phyloP scores from a whole-genome alignment of 2,329 filamentous ascomycete species.

The Venturia asperata region DNA sequence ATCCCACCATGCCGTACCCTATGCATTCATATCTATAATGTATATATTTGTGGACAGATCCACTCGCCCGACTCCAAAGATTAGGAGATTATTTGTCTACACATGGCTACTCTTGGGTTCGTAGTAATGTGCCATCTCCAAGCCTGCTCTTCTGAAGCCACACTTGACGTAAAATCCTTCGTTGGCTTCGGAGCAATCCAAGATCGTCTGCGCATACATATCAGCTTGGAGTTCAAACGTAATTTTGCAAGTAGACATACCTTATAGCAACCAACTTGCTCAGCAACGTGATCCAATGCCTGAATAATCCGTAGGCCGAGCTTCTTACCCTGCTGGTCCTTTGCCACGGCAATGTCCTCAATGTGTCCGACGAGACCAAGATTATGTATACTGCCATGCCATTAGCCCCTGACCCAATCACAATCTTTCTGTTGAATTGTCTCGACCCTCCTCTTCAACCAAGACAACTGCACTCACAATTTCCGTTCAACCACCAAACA shows the following conservation, averaged over 20 bases:
- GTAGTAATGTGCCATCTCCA: slow-evolving; percentile 97
- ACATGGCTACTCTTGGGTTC: slow-evolving; percentile 16
- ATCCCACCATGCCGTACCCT: not conserved
- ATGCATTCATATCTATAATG: not conserved
- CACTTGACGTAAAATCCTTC: slow-evolving; percentile 98
- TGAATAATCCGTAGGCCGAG: slow-evolving; percentile 88
- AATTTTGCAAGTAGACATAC: slow-evolving; percentile 29
- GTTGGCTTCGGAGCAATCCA: slow-evolving; percentile 93
- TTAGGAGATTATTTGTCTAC: not conserved
- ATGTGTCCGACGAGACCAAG: slow-evolving; percentile 87
- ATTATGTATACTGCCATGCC: slow-evolving; percentile 55
- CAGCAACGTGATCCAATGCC: slow-evolving; percentile 80
- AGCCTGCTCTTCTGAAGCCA: slow-evolving; percentile 81
- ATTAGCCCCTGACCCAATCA: slow-evolving; percentile 10
- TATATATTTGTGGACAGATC: not conserved
- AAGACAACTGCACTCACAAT: slow-evolving; percentile 55
- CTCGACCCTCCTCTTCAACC: not conserved
- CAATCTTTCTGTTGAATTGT: not conserved
- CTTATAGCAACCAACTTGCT: slow-evolving; percentile 91
- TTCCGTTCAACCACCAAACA: slow-evolving; percentile 89
- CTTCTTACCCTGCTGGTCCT: slow-evolving; percentile 96
- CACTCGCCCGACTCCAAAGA: not conserved
- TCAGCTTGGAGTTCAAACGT: not conserved
- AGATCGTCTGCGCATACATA: slow-evolving; percentile 58
- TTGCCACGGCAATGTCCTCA: slow-evolving; percentile 92